Evolutionary conservation across 2,329 filamentous ascomycete genomes (phyloP), one percentile per base, ranked within the genome.

Genomic region (Ustilaginoidea virens): DNA sequence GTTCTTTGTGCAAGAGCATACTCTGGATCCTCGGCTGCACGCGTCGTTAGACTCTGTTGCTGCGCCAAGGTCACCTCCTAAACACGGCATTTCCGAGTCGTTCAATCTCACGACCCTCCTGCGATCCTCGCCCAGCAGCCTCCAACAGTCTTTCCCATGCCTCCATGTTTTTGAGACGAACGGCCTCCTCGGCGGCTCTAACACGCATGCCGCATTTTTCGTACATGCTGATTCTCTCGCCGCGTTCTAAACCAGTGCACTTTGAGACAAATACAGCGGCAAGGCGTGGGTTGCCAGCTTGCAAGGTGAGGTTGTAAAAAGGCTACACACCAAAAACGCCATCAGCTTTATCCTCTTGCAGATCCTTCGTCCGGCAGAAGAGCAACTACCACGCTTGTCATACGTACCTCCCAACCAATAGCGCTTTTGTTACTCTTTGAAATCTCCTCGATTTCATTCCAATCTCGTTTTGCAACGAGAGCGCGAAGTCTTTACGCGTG

Each of bases 351-450:
- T n/a, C 17, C 5, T 3, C 18, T n/a, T 10, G 13, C 17, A 36
- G n/a, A n/a, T n/a, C n/a, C n/a, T n/a, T n/a, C n/a, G n/a, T n/a
- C n/a, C n/a, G n/a, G n/a, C n/a, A n/a, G n/a, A n/a, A n/a, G n/a
- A n/a, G n/a, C n/a, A n/a, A n/a, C n/a, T n/a, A n/a, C n/a, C n/a
- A n/a, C n/a, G n/a, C n/a, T n/a, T n/a, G n/a, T n/a, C n/a, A 30
- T 23, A 58, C 73, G 62, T 55, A 83, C 80, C 69, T 92, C 83
- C 90, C 90, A 98, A 8, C 87, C 87, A 48, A 98, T 96, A 1
- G 87, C 82, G 33, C 80, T 90, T 53, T 86, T 92, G 46, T 80
- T 71, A 45, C 65, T 68, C 47, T 76, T 80, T 20, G 72, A 69
- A 41, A 83, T 69, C 41, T 94, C 86, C 50, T 96, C 86, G 33